Evolutionary conservation across 208 protist genomes (phyloP).

Genomic region (Trypanosoma theileri): DNA sequence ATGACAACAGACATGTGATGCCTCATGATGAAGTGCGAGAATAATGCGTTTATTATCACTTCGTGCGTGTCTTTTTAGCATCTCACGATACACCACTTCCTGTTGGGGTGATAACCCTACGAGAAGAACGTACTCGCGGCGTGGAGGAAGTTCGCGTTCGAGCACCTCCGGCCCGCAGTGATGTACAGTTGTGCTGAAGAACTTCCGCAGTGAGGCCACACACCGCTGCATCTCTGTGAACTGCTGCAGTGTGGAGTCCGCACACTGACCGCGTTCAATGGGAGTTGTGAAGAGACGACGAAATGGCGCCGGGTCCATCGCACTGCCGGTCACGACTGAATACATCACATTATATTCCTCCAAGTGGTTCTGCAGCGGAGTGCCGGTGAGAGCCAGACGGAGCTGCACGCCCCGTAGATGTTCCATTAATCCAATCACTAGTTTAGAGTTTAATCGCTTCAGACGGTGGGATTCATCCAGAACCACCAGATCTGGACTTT

Average conservation of each 20-base stretch:
- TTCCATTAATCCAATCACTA: constrained; percentile 46
- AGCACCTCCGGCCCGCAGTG: constrained; percentile 77
- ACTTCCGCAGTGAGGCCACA: constrained; percentile 62
- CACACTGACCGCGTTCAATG: constrained; percentile 70
- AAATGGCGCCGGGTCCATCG: constrained; percentile 56
- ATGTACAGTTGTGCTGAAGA: constrained; percentile 68
- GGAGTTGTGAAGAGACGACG: constrained; percentile 60
- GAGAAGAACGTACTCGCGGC: constrained; percentile 70
- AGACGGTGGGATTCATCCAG: constrained; percentile 85
- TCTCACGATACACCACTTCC: constrained; percentile 58
- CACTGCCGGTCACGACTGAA: constrained; percentile 59
- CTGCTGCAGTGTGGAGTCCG: constrained; percentile 60
- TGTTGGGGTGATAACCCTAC: constrained; percentile 59
- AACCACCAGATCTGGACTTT: constrained; percentile 73
- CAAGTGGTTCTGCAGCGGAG: constrained; percentile 89
- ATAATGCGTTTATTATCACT: constrained; percentile 31
- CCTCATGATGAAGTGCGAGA: constrained; percentile 57
- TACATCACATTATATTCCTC: constrained; percentile 91
- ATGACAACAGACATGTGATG: constrained; percentile 78
- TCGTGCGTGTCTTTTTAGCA: constrained; percentile 39
- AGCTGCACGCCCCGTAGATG: constrained; percentile 62
- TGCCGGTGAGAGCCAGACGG: constrained; percentile 87
- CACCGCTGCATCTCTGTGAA: constrained; percentile 82
- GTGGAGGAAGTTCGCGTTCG: constrained; percentile 58
- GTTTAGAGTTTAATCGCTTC: constrained; percentile 39